Conservation (phyloP, 1,139 yeast species). For the Suhomyces anneliseae region DNA sequence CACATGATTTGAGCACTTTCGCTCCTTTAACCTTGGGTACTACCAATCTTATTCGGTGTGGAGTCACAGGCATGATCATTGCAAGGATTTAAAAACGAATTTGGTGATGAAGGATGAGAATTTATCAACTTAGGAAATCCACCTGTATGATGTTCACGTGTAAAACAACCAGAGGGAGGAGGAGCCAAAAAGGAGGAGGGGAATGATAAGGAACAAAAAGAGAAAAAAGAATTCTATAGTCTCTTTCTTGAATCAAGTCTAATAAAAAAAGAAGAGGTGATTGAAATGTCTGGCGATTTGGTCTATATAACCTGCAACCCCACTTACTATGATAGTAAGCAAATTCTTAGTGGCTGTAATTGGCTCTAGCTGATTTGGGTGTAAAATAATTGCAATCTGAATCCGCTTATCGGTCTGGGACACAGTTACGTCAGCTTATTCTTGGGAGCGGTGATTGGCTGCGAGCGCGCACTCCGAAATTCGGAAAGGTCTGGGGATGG, state of each 20-base stretch:
- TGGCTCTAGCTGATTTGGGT: slow-evolving; percentile 8
- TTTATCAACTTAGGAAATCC: background rate
- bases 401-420: slow-evolving; percentile 17
- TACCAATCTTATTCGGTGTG: slow-evolving; percentile 24
- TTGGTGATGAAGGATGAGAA: background rate
- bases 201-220: background rate
- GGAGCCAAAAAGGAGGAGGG: background rate
- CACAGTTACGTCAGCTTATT: slow-evolving; percentile 11
- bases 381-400: slow-evolving; percentile 3
- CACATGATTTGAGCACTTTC: slow-evolving; percentile 53
- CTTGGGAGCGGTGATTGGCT: slow-evolving; percentile 12
- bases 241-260: no score
- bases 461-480: slow-evolving; percentile 11
- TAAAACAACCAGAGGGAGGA: background rate
- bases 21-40: slow-evolving; percentile 20
- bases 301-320: background rate
- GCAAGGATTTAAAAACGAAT: background rate
- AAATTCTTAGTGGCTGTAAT: slow-evolving; percentile 1
- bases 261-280: background rate
- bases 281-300: background rate
- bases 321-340: background rate
- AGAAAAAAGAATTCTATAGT: background rate
- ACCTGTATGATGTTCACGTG: background rate
- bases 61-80: slow-evolving; percentile 22
- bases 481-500: slow-evolving; percentile 7